phyloP scores from a whole-genome alignment of 768 basidiomycete genomes.

The Flagelloscypha sp. region DNA sequence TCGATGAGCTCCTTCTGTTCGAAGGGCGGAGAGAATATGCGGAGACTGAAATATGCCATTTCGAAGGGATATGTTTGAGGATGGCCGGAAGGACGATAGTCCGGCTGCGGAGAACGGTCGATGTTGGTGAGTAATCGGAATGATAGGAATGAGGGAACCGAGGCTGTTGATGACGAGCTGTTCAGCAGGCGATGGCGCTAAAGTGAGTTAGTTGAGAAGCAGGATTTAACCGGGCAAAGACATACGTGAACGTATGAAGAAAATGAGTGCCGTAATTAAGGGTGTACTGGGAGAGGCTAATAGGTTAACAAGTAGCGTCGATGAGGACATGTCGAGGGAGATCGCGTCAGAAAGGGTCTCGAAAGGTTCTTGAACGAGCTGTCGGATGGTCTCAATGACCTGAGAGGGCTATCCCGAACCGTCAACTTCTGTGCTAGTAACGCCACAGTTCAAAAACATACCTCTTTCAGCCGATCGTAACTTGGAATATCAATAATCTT shows the following conservation, averaged over 20 bases:
- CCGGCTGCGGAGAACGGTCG: constrained; percentile 23
- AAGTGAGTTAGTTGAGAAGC: neutral
- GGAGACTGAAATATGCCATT: constrained; percentile 57
- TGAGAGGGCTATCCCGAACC: constrained; percentile 13
- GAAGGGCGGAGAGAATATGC: constrained; percentile 46
- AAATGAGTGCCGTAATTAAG: constrained; percentile 51
- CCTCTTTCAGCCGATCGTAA: constrained; percentile 36
- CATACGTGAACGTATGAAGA: constrained; percentile 43
- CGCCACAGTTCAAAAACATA: constrained; percentile 23
- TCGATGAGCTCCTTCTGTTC: constrained; percentile 58
- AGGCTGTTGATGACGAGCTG: constrained; percentile 41
- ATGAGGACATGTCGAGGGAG: constrained; percentile 46
- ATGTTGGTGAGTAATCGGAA: constrained; percentile 40
- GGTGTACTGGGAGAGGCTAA: constrained; percentile 52
- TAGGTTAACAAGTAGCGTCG: constrained; percentile 39
- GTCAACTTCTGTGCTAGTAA: neutral
- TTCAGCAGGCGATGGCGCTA: constrained; percentile 27
- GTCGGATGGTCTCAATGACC: constrained; percentile 24
- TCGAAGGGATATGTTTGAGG: constrained; percentile 43
- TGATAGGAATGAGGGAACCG: constrained; percentile 46
- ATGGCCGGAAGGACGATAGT: constrained; percentile 51
- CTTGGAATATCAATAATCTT: constrained; percentile 47
- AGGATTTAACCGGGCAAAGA: constrained; percentile 11
- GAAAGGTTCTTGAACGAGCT: constrained; percentile 48
- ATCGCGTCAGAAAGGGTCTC: constrained; percentile 39